These are phyloP conservation scores for Pythium sp. DNA, from an alignment of 352 stramenopile genomes.

Conservation along the genomic window DNA sequence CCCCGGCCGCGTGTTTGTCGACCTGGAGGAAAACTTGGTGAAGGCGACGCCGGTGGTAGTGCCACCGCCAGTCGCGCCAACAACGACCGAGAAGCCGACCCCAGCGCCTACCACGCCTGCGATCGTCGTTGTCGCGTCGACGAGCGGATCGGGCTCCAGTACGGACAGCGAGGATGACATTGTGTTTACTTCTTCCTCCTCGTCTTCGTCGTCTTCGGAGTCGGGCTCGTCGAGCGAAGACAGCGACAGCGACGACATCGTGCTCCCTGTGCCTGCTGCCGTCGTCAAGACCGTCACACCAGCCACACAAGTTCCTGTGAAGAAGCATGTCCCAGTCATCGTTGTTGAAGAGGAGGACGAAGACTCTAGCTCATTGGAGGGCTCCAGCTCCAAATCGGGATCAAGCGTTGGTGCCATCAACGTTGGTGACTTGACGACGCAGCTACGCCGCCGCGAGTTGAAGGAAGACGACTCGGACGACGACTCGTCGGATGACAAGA, in stretches of 20 bases:
- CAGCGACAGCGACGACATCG: background rate
- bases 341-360: background rate
- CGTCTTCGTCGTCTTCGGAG: background rate
- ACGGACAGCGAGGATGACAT: background rate
- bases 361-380: slow-evolving; percentile 5
- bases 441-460: slow-evolving; percentile 3
- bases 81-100: background rate
- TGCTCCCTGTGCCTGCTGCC: slow-evolving; percentile 8
- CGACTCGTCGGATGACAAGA: slow-evolving; percentile 12
- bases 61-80: slow-evolving; percentile 8
- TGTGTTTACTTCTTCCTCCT: background rate
- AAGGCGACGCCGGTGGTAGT: slow-evolving; percentile 8
- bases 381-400: background rate
- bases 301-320: background rate
- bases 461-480: slow-evolving; percentile 7
- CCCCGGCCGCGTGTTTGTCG: slow-evolving; percentile 55
- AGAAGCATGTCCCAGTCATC: background rate
- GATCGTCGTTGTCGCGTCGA: background rate
- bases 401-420: background rate
- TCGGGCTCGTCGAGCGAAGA: background rate
- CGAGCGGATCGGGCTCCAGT: slow-evolving; percentile 3
- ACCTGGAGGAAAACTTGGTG: slow-evolving; percentile 31
- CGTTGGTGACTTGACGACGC: slow-evolving; percentile 17
- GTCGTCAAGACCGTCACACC: background rate
- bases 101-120: slow-evolving; percentile 5